Evolutionary conservation across 345 rosid genomes (phyloP), one percentile per base, ranked within the genome.

Genomic region (Gossypium herbaceum): DNA sequence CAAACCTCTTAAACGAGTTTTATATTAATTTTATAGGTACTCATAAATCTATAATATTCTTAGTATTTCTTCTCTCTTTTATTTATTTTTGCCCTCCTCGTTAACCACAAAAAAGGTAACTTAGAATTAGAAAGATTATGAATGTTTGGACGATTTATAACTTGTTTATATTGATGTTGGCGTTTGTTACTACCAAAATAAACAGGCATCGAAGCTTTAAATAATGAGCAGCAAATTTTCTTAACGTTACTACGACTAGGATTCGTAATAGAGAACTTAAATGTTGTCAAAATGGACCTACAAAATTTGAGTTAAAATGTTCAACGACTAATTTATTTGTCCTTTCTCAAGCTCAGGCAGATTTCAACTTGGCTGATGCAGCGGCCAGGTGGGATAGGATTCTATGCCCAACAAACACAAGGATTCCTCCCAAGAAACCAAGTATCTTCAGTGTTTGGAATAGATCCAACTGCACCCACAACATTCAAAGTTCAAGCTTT

Each of bases 381-480:
- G 97, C 80, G 12, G 99, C 97, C 69, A 92, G 85, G 77, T 90
- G 85, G 22, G 98, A 93, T n/a, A 96, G 97, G 79, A 75, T 82
- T 76, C 95, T 79, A 86, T 96, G 99, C 48, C 99, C 99, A 2
- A 92, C 94, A 24, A 93, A 83, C 88, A 93, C 78, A 62, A 93
- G 84, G 81, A 90, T 92, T 77, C 76, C 86, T 74, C 98, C 98
- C 92, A 96, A 80, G 69, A 96, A 77, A 2, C 95, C 82, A 0
- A 96, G 90, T 48, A 68, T 80, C 85, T 92, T 96, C 76, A 96
- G 79, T 22, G 99, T 96, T 12, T 93, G 90, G 85, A 96, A 93
- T 48, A 96, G 91, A 85, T 96, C 94, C 92, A 93, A 76, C 99
- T 96, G 92, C 63, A 56, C 61, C 59, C 55, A 48, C 7, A 45